Percentiles rank a stretch among this genome's conserved stretches.
phyloP scores from a whole-genome alignment of 192 early-diverging fungal genomes.

The Backusella westeae region DNA sequence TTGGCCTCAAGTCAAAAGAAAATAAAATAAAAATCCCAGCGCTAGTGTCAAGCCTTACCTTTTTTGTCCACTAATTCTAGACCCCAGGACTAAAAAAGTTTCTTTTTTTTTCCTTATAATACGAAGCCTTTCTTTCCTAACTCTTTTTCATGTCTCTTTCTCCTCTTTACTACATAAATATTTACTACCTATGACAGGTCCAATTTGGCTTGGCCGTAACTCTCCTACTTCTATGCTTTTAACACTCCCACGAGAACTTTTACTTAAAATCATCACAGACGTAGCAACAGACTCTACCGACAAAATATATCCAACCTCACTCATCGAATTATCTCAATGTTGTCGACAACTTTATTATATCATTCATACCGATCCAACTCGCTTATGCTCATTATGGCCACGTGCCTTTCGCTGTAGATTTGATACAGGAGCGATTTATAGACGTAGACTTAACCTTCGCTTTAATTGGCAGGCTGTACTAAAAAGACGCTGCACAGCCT shows the following conservation, averaged over 20 bases:
- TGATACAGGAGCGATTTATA: constrained; percentile 40
- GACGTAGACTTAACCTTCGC: constrained; percentile 16
- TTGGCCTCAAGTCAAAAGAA: constrained; percentile 6
- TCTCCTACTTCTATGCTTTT: constrained; percentile 20
- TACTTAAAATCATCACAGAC: constrained; percentile 18
- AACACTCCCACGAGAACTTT: constrained; percentile 31
- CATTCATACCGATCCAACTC: constrained; percentile 15
- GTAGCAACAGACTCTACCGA: constrained; percentile 20
- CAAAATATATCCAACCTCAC: constrained; percentile 18
- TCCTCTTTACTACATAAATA: background rate
- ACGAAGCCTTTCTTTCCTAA: background rate
- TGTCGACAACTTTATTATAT: constrained; percentile 18
- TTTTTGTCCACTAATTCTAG: constrained; percentile 11
- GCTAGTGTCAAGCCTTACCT: constrained; percentile 13
- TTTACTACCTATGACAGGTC: constrained; percentile 6
- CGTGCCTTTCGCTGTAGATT: constrained; percentile 25
- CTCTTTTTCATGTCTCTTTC: constrained; percentile 1
- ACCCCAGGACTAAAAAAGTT: constrained; percentile 13
- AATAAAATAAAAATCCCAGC: constrained; percentile 1
- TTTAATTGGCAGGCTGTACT: constrained; percentile 29
- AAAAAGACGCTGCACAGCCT: constrained; percentile 24
- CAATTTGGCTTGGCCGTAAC: constrained; percentile 2
- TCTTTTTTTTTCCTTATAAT: constrained; percentile 4
- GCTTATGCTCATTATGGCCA: constrained; percentile 26
- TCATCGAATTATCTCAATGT: constrained; percentile 23